Percentiles rank a stretch among this genome's conserved stretches.
Evolutionary conservation across 192 early-diverging fungal species (phyloP).

Genomic region (Entomortierella lignicola): DNA sequence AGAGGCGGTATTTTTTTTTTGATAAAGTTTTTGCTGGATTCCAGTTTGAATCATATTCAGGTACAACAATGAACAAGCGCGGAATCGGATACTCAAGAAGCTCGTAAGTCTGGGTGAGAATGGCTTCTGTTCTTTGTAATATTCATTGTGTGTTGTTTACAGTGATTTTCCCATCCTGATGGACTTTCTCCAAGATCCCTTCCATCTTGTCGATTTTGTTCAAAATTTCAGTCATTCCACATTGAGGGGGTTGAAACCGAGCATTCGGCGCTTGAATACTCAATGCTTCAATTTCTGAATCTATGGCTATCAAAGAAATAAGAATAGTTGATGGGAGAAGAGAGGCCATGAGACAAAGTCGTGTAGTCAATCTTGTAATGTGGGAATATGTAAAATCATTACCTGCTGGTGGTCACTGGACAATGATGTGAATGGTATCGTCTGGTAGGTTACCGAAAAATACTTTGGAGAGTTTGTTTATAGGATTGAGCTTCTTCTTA

Average conservation of each 20-base stretch:
- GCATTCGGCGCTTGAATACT: no score
- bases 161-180: not conserved
- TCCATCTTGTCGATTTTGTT: not conserved
- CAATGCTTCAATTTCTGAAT: no score
- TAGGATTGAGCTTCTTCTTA: no score
- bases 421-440: no score
- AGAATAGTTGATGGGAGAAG: no score
- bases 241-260: not conserved
- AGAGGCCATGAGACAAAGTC: no score
- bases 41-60: not conserved
- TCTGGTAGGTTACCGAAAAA: no score
- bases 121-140: conserved; percentile 1
- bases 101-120: conserved; percentile 27
- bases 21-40: not conserved
- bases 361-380: no score
- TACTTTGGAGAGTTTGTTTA: no score
- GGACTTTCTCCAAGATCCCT: not conserved
- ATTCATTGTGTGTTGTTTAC: not conserved
- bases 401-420: no score
- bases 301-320: no score
- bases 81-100: conserved; percentile 29
- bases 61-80: conserved; percentile 11
- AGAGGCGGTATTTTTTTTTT: conserved; percentile 2
- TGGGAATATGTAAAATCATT: no score
- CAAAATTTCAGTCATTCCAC: not conserved